These are phyloP conservation scores for Neoscytalidium dimidiatum DNA, from an alignment of 2,329 filamentous ascomycete species.

Conservation along the genomic window DNA sequence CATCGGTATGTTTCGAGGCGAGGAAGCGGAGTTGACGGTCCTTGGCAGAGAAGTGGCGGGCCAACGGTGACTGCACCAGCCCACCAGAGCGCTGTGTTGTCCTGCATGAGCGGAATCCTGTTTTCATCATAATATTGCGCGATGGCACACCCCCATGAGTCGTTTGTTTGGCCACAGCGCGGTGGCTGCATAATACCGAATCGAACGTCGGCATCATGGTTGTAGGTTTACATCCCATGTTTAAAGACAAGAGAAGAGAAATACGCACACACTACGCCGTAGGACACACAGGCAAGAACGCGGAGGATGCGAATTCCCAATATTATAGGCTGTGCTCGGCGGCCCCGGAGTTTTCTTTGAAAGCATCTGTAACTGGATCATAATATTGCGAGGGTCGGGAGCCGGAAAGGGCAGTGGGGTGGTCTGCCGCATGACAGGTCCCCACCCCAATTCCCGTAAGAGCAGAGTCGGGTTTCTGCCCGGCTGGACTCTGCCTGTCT, in stretches of 20 bases:
- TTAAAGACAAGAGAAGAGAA: background rate
- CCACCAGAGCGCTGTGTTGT: background rate
- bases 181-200: background rate
- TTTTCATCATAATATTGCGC: background rate
- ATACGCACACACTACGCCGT: background rate
- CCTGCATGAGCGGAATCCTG: background rate
- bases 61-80: background rate
- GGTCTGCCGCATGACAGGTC: no score
- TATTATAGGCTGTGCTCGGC: no score
- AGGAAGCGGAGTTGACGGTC: background rate
- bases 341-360: no score
- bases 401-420: no score
- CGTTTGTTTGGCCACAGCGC: background rate
- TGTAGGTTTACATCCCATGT: background rate
- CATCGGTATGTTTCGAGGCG: background rate
- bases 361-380: no score
- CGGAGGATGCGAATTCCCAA: background rate
- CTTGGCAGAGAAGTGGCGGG: no score
- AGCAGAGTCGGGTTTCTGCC: no score
- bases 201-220: background rate
- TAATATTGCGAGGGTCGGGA: no score
- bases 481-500: no score
- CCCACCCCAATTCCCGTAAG: no score
- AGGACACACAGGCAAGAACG: background rate
- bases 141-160: background rate